A percentile compares a stretch with the other conserved stretches of the same genome.
These are phyloP conservation scores for Deuterostichococcus epilithicus DNA, from an alignment of 139 green algal genomes.

Conservation along the genomic window DNA sequence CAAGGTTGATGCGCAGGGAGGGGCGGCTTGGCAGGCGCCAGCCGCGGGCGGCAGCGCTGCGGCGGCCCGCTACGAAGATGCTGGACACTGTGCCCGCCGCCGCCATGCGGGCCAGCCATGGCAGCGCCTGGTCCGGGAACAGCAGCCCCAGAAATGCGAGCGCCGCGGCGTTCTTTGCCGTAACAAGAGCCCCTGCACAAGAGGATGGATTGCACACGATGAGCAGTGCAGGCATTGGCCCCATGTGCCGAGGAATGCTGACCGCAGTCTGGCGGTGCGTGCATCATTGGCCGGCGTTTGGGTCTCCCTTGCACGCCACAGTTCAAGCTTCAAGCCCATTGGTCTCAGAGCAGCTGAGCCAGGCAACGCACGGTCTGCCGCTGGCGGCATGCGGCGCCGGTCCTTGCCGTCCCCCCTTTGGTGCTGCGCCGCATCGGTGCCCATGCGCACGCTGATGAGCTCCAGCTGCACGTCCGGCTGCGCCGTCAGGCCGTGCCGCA, in stretches of 20 bases:
- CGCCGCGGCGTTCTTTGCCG: background rate
- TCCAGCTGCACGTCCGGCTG: slow-evolving; percentile 12
- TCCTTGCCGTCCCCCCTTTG: background rate
- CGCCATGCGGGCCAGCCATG: background rate
- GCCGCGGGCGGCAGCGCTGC: slow-evolving; percentile 16
- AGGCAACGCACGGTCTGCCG: background rate
- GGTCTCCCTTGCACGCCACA: no score
- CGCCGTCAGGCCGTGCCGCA: slow-evolving; percentile 1
- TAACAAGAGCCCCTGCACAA: background rate
- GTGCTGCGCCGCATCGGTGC: background rate
- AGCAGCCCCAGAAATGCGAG: slow-evolving; percentile 19
- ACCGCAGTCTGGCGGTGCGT: no score
- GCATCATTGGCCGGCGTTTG: no score
- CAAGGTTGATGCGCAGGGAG: slow-evolving; percentile 3
- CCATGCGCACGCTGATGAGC: slow-evolving; percentile 3
- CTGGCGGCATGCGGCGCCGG: background rate
- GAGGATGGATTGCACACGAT: no score
- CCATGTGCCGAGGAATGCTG: no score
- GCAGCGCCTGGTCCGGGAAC: slow-evolving; percentile 11
- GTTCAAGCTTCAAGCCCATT: no score
- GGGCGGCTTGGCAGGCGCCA: slow-evolving; percentile 24
- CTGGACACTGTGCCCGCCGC: background rate
- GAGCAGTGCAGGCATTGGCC: no score
- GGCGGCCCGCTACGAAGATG: slow-evolving; percentile 7
- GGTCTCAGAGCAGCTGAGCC: background rate